Conservation (phyloP, 1,139 yeast genomes). For the Geotrichum siamense region DNA sequence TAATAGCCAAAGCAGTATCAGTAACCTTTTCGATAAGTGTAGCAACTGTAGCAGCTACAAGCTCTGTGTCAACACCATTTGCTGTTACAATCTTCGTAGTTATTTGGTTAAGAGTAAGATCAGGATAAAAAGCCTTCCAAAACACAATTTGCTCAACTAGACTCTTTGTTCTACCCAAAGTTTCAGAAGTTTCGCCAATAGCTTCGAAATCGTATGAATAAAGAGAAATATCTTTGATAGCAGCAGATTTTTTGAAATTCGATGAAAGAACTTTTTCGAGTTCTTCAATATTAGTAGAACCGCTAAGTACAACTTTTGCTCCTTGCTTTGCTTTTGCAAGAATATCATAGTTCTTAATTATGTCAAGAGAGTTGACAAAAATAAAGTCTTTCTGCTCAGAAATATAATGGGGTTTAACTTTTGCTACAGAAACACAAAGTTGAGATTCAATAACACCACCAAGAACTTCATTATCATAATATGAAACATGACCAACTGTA, state of each 20-base stretch:
- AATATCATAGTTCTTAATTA: conserved; percentile 54
- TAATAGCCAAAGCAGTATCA: conserved; percentile 28
- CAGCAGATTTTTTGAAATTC: conserved; percentile 49
- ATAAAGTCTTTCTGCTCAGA: conserved; percentile 57
- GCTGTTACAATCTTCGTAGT: conserved; percentile 77
- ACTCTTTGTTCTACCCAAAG: conserved; percentile 68
- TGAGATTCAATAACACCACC: conserved; percentile 85
- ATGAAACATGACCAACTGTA: conserved; percentile 50
- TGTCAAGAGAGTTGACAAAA: conserved; percentile 50
- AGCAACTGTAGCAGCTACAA: conserved; percentile 74
- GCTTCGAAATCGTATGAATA: conserved; percentile 31
- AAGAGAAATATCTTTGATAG: conserved; percentile 47
- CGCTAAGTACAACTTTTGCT: conserved; percentile 49
- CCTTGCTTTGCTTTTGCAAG: conserved; percentile 52
- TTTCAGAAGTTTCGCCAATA: conserved; percentile 41
- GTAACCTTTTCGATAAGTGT: conserved; percentile 42
- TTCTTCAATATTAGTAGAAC: conserved; percentile 39
- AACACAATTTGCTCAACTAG: conserved; percentile 74
- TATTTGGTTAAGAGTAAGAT: conserved; percentile 51
- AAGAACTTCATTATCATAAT: conserved; percentile 59
- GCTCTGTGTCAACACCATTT: conserved; percentile 74
- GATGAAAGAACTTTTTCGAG: conserved; percentile 47
- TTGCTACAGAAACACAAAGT: conserved; percentile 41
- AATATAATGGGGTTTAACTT: conserved; percentile 33
- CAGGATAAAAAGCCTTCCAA: conserved; percentile 67